Percentiles rank a stretch among this genome's conserved stretches.
Conservation (phyloP, 352 stramenopile genomes). For the Pythium insidiosum region DNA sequence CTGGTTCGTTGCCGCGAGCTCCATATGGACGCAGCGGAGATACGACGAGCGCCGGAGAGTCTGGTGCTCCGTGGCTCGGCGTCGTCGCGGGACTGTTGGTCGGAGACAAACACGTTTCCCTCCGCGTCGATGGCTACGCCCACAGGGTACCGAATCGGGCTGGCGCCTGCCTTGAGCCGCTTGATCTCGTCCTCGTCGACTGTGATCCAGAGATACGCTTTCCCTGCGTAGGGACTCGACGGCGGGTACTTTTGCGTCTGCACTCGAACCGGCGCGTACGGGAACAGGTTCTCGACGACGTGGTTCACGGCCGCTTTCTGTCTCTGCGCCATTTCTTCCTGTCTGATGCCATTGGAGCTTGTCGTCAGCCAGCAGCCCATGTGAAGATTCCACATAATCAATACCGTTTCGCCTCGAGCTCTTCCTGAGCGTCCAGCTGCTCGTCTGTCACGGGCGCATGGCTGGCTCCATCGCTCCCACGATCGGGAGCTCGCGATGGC, state of each 20-base stretch:
- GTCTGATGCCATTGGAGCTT: constrained; percentile 13
- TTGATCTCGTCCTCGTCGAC: constrained; percentile 65
- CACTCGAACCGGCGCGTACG: constrained; percentile 67
- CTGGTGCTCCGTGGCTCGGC: no score
- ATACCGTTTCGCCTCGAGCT: constrained; percentile 48
- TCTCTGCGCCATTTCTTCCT: constrained; percentile 32
- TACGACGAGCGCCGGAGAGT: no score
- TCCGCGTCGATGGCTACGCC: constrained; percentile 57
- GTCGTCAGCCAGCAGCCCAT: background rate
- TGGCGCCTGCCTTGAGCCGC: constrained; percentile 24
- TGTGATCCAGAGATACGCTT: constrained; percentile 72
- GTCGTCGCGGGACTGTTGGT: no score
- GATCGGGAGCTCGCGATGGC: background rate
- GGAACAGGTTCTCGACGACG: constrained; percentile 71
- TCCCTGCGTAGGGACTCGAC: constrained; percentile 39
- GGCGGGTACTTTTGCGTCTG: constrained; percentile 64
- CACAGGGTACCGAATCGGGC: constrained; percentile 52
- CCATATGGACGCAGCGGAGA: constrained; percentile 61
- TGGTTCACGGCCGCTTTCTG: constrained; percentile 51
- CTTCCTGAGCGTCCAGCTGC: constrained; percentile 47
- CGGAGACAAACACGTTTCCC: constrained; percentile 68
- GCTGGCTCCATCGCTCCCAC: background rate
- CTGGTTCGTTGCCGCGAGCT: constrained; percentile 33
- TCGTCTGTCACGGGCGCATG: constrained; percentile 14
- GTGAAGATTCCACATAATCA: constrained; percentile 2